Evolutionary conservation across 805 yeast species (phyloP), one percentile per base, ranked within the genome.

Genomic region (Barnettozyma californica): DNA sequence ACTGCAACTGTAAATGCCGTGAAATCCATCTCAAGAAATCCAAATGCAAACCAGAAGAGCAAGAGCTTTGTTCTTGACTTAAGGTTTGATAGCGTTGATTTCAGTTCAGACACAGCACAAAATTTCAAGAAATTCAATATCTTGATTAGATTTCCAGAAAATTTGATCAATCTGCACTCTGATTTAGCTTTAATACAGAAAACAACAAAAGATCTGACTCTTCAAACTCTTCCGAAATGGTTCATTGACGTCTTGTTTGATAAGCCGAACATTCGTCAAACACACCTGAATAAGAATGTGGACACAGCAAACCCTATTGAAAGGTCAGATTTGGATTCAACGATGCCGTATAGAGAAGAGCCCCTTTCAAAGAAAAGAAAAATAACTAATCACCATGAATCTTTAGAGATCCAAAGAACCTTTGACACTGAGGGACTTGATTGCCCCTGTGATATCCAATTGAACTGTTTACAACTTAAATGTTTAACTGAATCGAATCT

Each of bases 181-280:
- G 11, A 20, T 1, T 36, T 55, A 10, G 13, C 47, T 20, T 4
- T 36, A 2, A 45, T 50, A 10, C 11, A 39, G 39, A 14, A 53
- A 25, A 31, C 50, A 14, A 10, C 49, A 46, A 26, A 47, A 6
- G 11, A 10, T 41, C 8, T 26, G 4, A 13, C 40, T 35, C 45
- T 53, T 37, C 29, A 39, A 41, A 18, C 29, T 4, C 34, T 68
- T 0, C 74, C 73, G 0, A 60, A 56, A 1, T 71, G 76, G 76
- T 44, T 71, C 0, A 35, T 50, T 9, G 67, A 67, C 26, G 42
- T 51, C 16, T 51, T 69, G 23, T 41, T 71, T 31, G 72, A 70
- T 2, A 64, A 9, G 11, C 57, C n/a, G n/a, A 13, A 2, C 19
- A 20, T 11, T 20, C 29, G 5, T 5, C 4, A 9, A 29, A 38